Evolutionary conservation across 176 grass and related monocot species (phyloP), one percentile per base, ranked within the genome.

Genomic region (Dendrocalamus sinicus): DNA sequence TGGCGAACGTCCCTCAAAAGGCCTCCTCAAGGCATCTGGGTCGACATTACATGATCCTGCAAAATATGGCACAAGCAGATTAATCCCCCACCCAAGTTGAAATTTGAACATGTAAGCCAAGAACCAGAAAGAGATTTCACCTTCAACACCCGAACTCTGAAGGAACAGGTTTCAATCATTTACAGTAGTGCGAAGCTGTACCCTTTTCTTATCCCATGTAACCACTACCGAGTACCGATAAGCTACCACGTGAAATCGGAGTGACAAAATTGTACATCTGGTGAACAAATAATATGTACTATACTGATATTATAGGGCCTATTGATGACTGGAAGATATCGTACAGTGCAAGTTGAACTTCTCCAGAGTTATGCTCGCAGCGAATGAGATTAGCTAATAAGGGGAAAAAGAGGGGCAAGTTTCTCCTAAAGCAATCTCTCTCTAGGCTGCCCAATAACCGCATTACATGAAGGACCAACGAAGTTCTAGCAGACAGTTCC

Each of bases 281-380:
- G 2, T 81, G 76, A 91, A 71, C 41, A 47, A 77, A 66, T 46
- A 60, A 77, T 86, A 89, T 81, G 74, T 77, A 64, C 82, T 89
- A 92, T 63, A 52, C 73, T 72, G 37, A 0, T 39, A 98, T 76
- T 81, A 91, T 89, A 6, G 96, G 93, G 30, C 96, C 96, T 88
- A 98, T 89, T 13, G 86, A 92, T 78, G 89, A 94, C 72, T 84
- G 86, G 83, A 98, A 98, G 86, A 99, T 92, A 55, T 91, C 90
- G 84, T 78, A 92, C 79, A 99, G 89, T 40, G 86, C 90, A 72
- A 79, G 51, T 73, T 92, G 96, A 64, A 99, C 92, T 84, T 95
- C 96, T 62, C 86, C 64, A 59, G 93, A 94, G 51, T 82, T 78
- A 91, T 99, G 96, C 88, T 99, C 93, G 16, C 96, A 96, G 76